Base-by-base conservation (phyloP, 345 rosid species). In the Clarkia xantiana region DNA sequence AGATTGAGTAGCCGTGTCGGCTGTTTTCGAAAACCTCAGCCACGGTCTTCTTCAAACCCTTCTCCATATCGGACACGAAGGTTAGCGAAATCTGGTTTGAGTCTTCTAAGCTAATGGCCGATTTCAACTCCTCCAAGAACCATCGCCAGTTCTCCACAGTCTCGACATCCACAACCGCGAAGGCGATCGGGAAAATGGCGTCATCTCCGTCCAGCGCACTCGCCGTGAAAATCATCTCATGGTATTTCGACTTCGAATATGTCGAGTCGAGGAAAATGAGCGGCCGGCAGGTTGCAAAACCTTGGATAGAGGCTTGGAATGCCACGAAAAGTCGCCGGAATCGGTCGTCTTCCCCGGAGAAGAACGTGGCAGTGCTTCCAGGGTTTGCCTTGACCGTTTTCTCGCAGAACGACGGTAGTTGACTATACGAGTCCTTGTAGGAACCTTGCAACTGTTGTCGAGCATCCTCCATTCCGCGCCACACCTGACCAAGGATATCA, bases 381-480 rank as follows among this genome's bases (percentile, higher is more conserved):
- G 94, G 97, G 60, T 89, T 89, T 47, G 83, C 70, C 67, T 76
- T 81, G 42, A 64, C 52, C 18, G 78, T 40, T 68, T 65, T 73
- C 50, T 75, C 84, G 58, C 87, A 78, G 56, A 78, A 82, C 62
- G 67, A 75, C 41, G 89, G 89, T 64, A 89, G 65, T 65, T 59
- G 81, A 50, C 59, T 57, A 58, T 89, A 89, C 2, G 90, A 71
- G 59, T 81, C 86, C 68, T 76, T 74, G 67, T 82, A 69, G 0
- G 91, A 82, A 58, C 95, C 85, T 56, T 72, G 86, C 51, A 90
- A 80, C 50, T 81, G 94, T 64, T 74, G 75, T 59, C 78, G 78
- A 36, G 97, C 97, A 65, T 78, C 88, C 58, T 81, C 91, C 39
- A 85, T 73, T 57, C 86, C 91, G 55, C 91, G 88, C 80, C 95